These are phyloP conservation scores for Ophiostoma sp. DNA, from an alignment of 2,329 filamentous ascomycete genomes.

Conservation along the genomic window DNA sequence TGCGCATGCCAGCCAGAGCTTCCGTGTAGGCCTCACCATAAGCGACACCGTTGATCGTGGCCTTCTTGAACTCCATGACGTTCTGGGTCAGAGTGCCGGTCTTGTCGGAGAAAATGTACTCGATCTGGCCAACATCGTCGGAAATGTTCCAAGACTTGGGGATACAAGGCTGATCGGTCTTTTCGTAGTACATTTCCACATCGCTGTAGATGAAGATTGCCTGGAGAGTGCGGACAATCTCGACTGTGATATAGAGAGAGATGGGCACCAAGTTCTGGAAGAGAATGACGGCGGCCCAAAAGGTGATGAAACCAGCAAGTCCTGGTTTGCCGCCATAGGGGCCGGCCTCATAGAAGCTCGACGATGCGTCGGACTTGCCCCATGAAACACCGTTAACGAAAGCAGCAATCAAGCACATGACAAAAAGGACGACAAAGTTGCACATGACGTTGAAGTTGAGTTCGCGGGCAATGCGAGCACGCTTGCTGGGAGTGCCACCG, in stretches of 20 bases:
- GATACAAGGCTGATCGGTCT: conserved; percentile 87
- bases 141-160: conserved; percentile 99
- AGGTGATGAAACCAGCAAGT: conserved; percentile 89
- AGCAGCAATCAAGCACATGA: conserved; percentile 82
- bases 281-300: conserved; percentile 89
- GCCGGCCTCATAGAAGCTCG: conserved; percentile 77
- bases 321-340: conserved; percentile 69
- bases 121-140: conserved; percentile 94
- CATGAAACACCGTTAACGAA: conserved; percentile 82
- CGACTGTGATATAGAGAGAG: conserved; percentile 92
- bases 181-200: conserved; percentile 93
- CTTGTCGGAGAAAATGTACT: conserved; percentile 73
- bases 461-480: conserved; percentile 82
- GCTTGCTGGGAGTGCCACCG: conserved; percentile 90
- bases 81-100: conserved; percentile 31
- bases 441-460: conserved; percentile 97
- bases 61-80: conserved; percentile 93
- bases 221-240: conserved; percentile 89
- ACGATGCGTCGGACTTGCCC: conserved; percentile 67
- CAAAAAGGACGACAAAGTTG: conserved; percentile 85
- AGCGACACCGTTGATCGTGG: conserved; percentile 88
- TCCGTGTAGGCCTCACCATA: conserved; percentile 98
- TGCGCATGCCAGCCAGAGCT: conserved; percentile 92
- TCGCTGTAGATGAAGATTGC: conserved; percentile 98
- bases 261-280: conserved; percentile 99